Base-by-base conservation (phyloP, 495 filamentous ascomycete species). In the Corynascus novoguineensis region DNA sequence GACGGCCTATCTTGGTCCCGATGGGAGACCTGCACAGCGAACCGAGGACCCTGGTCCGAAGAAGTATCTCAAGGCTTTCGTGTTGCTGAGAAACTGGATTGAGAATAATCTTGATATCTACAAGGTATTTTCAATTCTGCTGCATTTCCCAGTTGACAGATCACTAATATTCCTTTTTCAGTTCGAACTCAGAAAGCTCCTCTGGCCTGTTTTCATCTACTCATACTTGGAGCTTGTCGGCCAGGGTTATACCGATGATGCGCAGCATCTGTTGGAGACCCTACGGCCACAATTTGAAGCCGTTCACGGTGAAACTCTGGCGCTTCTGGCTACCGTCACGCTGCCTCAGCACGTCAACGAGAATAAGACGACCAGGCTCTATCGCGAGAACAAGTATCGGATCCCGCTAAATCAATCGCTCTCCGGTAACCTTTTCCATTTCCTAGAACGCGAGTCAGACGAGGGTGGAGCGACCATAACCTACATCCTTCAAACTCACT, bases 141-240 rank as follows among this genome's bases (percentile, higher is more conserved):
- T 1, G 9, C 14, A 5, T 41, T 29, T 17, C 37, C 40, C 22
- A 5, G 25, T 11, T 5, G 11, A n/a, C 7, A 17, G 29, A 41
- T 48, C 56, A 29, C 70, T 83, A 32, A 81, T 54, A 31, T 1
- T 27, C 5, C 12, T 24, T 12, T n/a, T n/a, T n/a, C 60, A 92
- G 86, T 88, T 89, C n/a, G 93, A 97, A 69, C 80, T 98, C 1
- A 73, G 78, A 50, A 88, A 92, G 41, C 75, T 97, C 11, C 75
- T 92, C 25, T 98, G 91, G 88, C 95, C 93, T 1, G 73, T 95
- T 0, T 97, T 97, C 64, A 87, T 96, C 21, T 92, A 98, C 71
- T 93, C 90, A 0, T 96, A 88, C 64, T 71, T 97, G 7, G 81
- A 89, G 60, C 83, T 96, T 45, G 80, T 92, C n/a, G 74, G 73